These are phyloP conservation scores for Chrysoporthe cubensis DNA, from an alignment of 2,329 filamentous ascomycete species.

Conservation along the genomic window DNA sequence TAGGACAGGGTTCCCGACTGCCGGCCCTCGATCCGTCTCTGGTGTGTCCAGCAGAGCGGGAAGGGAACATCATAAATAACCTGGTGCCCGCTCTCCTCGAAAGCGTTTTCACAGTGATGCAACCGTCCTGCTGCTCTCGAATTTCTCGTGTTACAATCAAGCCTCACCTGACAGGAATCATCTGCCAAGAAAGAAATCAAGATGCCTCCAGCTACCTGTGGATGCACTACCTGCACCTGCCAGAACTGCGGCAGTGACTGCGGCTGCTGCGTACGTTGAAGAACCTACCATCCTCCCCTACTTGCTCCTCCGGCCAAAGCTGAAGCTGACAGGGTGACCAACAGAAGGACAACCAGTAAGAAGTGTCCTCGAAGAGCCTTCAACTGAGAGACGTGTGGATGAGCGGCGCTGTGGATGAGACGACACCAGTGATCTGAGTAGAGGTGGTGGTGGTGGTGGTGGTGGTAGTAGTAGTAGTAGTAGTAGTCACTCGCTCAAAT, in stretches of 20 bases:
- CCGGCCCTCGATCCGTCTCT: not conserved
- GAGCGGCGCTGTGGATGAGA: not conserved
- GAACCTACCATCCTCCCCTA: not conserved
- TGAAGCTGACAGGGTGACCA: not conserved
- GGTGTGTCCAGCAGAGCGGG: not conserved
- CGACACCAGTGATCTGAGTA: no score
- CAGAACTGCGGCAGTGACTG: conserved; percentile 20
- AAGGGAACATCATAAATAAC: not conserved
- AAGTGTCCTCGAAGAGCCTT: not conserved
- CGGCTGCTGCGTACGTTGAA: conserved; percentile 23
- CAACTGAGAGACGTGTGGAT: not conserved
- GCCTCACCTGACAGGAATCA: no score
- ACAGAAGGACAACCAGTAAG: conserved; percentile 24
- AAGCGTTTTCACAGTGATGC: not conserved
- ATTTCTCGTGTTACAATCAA: no score
- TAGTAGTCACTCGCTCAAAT: not conserved
- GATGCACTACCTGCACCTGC: conserved; percentile 21
- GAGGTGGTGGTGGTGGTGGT: not conserved
- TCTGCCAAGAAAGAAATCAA: not conserved
- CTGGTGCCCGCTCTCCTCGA: not conserved
- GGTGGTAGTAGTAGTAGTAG: no score
- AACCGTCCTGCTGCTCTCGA: no score
- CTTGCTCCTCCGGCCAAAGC: not conserved
- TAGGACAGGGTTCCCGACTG: not conserved
- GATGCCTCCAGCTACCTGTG: conserved; percentile 24